Evolutionary conservation across 148 eudicot genomes (phyloP).

Genomic region (Rhododendron ovatum): DNA sequence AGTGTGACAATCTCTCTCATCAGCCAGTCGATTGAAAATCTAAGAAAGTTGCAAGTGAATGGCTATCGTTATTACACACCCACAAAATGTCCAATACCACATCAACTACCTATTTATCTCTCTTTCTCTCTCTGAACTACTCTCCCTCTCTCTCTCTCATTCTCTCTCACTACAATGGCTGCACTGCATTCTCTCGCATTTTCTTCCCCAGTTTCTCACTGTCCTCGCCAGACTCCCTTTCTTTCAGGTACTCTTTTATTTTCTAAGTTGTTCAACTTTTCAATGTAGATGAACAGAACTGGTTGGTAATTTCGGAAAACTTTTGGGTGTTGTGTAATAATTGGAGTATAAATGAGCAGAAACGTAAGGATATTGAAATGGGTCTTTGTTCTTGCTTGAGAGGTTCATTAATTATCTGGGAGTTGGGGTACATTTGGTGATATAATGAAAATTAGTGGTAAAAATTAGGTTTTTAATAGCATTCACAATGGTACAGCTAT

Average conservation of each 20-base stretch:
- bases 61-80: slow-evolving; percentile 28
- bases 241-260: background rate
- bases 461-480: background rate
- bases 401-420: background rate
- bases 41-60: background rate
- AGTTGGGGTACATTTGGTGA: background rate
- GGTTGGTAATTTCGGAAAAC: background rate
- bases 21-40: slow-evolving; percentile 5
- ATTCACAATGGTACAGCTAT: background rate
- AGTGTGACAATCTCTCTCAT: background rate
- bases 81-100: slow-evolving; percentile 8
- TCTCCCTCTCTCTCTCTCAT: background rate
- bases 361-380: background rate
- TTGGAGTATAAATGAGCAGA: background rate
- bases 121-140: background rate
- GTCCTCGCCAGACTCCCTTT: slow-evolving; percentile 31
- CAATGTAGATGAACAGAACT: background rate
- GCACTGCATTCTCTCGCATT: slow-evolving; percentile 53
- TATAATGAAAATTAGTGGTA: background rate
- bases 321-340: background rate
- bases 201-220: slow-evolving; percentile 47
- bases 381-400: background rate
- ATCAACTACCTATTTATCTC: slow-evolving; percentile 10
- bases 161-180: slow-evolving; percentile 24
- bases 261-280: background rate